phyloP scores from a whole-genome alignment of 2,329 filamentous ascomycete species.

The Cryphonectria nitschkei region DNA sequence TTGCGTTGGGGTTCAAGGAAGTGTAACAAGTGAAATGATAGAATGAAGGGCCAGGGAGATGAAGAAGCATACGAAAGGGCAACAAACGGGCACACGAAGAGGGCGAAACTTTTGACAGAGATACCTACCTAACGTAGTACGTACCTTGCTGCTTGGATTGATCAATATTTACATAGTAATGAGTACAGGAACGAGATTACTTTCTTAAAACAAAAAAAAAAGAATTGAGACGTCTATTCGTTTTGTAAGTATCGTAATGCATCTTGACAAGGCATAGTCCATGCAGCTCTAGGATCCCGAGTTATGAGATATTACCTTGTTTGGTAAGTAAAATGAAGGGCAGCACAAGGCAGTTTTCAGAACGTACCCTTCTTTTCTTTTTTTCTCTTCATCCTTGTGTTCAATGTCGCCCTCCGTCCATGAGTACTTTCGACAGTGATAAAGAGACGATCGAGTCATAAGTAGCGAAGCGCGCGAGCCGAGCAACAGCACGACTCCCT shows the following conservation, averaged over 20 bases:
- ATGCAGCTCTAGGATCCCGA: not conserved
- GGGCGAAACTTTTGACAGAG: conserved; percentile 14
- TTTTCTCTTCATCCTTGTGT: not conserved
- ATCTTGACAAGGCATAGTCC: not conserved
- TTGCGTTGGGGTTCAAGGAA: not conserved
- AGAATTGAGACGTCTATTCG: not conserved
- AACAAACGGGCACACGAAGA: conserved; percentile 15
- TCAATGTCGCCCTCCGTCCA: not conserved
- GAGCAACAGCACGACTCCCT: not conserved
- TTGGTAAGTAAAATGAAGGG: not conserved
- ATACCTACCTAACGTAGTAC: conserved; percentile 17
- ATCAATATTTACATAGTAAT: conserved; percentile 5
- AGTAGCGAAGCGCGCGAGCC: conserved; percentile 10
- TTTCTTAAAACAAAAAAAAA: too few relatives aligned
- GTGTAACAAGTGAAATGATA: not conserved
- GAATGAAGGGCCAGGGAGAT: not conserved
- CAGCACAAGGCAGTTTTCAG: too few relatives aligned
- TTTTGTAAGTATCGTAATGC: not conserved
- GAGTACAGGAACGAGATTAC: not conserved
- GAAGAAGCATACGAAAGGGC: conserved; percentile 13
- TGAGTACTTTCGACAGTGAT: not conserved
- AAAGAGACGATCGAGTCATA: not conserved
- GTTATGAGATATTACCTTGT: not conserved
- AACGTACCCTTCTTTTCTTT: not conserved
- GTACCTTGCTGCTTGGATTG: conserved; percentile 15